phyloP scores from a whole-genome alignment of 768 basidiomycete genomes.

The Suillus weaverae region DNA sequence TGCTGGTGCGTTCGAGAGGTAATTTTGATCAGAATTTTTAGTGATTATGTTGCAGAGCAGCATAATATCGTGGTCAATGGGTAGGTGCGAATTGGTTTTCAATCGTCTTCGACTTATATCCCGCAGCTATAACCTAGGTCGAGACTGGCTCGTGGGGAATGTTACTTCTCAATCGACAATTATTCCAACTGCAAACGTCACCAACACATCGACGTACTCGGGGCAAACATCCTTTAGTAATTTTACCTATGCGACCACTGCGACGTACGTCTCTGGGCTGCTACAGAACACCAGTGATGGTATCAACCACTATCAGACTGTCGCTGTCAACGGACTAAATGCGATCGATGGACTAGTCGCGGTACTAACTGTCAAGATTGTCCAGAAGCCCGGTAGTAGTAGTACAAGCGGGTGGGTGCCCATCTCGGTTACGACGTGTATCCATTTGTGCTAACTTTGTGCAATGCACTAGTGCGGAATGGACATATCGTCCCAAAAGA shows the following conservation, averaged over 20 bases:
- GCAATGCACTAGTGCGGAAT: constrained; percentile 15
- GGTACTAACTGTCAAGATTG: constrained; percentile 70
- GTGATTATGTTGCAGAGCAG: constrained; percentile 33
- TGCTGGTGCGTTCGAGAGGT: constrained; percentile 39
- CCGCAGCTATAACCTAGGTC: constrained; percentile 71
- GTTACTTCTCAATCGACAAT: constrained; percentile 51
- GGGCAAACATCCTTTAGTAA: constrained; percentile 63
- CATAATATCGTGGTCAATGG: constrained; percentile 80
- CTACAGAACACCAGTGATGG: constrained; percentile 67
- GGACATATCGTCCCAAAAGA: constrained; percentile 11
- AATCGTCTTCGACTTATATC: neutral
- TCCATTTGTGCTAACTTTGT: constrained; percentile 6
- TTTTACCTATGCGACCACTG: constrained; percentile 73
- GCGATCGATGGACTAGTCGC: constrained; percentile 85
- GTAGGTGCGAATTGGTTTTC: constrained; percentile 29
- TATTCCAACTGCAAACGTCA: constrained; percentile 25
- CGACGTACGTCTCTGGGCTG: constrained; percentile 67
- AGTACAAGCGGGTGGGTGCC: constrained; percentile 23
- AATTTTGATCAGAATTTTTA: constrained; percentile 2
- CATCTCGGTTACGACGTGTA: neutral
- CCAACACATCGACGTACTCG: constrained; percentile 57
- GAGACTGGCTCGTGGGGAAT: constrained; percentile 87
- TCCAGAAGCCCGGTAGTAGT: constrained; percentile 31
- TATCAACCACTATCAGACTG: constrained; percentile 66
- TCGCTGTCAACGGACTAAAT: constrained; percentile 50